Evolutionary conservation across 2,329 filamentous ascomycete genomes (phyloP), one percentile per base, ranked within the genome.

Genomic region (Cordyceps militaris): DNA sequence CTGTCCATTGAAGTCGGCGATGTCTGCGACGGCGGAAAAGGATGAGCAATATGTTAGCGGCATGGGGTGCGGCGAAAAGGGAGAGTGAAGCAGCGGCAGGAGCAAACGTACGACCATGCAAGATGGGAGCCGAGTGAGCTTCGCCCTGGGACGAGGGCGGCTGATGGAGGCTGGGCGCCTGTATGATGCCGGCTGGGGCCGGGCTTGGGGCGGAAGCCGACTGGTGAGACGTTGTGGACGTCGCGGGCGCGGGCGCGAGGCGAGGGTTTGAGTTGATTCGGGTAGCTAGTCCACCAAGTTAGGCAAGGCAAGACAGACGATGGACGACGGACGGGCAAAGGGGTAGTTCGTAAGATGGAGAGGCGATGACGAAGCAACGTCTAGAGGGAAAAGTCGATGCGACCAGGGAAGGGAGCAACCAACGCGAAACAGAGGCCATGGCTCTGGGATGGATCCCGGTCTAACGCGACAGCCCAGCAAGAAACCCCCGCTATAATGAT

Each of bases 1-100:
- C 34, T 60, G 58, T 48, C 43, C 48, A 55, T 63, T 64, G 24
- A 67, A 64, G 36, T 60, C 58, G 50, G 53, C 47, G 26, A 60
- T 54, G 23, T 54, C 58, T 48, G 53, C 4, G 19, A 21, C 6
- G 2, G 50, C 23, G 54, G 24, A 49, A 21, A 34, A 23, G 24
- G 21, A 49, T 8, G 40, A 48, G 34, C 24, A 44, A 30, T 2
- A 47, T 30, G 43, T 58, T 48, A 58, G 56, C 50, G 32, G 47
- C n/a, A 36, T 13, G 47, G 6, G 30, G 26, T 16, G 21, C 13
- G 24, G 47, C 24, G 23, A 23, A 11, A 23, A 16, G 26, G 7
- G 30, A 14, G 32, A 11, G 54, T 4, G 54, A 23, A 8, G 26
- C 7, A n/a, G 32, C n/a, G 47, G 14, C 24, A 38, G 13, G 40